Conservation (phyloP, 192 early-diverging fungal genomes). For the Pilobolus umbonatus region DNA sequence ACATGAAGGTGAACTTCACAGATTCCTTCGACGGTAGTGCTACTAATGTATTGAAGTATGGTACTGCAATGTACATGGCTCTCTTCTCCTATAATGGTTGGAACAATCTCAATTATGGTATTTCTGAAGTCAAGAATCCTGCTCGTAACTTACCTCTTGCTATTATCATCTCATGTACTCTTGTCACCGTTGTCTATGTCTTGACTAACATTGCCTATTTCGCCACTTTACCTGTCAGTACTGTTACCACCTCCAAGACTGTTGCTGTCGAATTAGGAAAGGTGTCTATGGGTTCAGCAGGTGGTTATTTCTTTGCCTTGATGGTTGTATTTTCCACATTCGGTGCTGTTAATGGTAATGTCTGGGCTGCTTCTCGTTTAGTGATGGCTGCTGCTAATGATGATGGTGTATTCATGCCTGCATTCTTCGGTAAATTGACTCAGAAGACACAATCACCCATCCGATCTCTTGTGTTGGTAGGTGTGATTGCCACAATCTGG, state of each 20-base stretch:
- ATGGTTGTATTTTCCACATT: slow-evolving; percentile 67
- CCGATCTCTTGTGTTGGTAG: slow-evolving; percentile 56
- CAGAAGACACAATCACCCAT: slow-evolving; percentile 52
- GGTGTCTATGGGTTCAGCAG: slow-evolving; percentile 54
- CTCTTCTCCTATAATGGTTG: slow-evolving; percentile 56
- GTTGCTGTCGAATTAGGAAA: slow-evolving; percentile 62
- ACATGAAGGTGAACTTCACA: slow-evolving; percentile 40
- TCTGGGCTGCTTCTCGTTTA: slow-evolving; percentile 66
- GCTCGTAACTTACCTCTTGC: slow-evolving; percentile 67
- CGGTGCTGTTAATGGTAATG: slow-evolving; percentile 67
- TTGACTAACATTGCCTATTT: slow-evolving; percentile 80
- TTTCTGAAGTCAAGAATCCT: slow-evolving; percentile 78
- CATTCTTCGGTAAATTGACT: slow-evolving; percentile 55
- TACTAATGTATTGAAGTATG: slow-evolving; percentile 55
- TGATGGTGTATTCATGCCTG: slow-evolving; percentile 57
- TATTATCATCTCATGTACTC: slow-evolving; percentile 57
- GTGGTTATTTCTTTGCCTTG: slow-evolving; percentile 61
- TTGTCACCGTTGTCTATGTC: slow-evolving; percentile 70
- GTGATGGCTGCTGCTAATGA: slow-evolving; percentile 50
- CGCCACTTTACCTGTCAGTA: slow-evolving; percentile 63
- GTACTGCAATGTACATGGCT: slow-evolving; percentile 63
- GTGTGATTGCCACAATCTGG: slow-evolving; percentile 50
- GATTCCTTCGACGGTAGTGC: slow-evolving; percentile 51
- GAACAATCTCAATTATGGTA: slow-evolving; percentile 73
- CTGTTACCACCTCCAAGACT: slow-evolving; percentile 54